These are phyloP conservation scores for Purshia tridentata DNA, from an alignment of 306 rosid genomes.

Conservation along the genomic window DNA sequence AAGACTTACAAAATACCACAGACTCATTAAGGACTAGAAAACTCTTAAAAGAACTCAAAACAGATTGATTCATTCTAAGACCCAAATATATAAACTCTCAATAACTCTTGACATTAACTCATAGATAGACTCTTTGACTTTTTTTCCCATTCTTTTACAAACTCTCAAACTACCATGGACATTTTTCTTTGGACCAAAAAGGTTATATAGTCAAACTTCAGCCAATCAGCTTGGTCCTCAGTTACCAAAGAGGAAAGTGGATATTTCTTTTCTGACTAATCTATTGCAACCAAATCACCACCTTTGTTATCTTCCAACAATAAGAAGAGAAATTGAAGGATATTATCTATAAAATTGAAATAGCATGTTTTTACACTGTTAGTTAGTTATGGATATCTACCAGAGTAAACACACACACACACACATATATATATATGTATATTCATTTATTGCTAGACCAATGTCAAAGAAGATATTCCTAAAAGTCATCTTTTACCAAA, in stretches of 20 bases:
- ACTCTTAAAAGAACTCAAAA: neutral
- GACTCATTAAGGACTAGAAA: neutral
- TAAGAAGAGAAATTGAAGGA: neutral
- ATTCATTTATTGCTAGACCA: neutral
- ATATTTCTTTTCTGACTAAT: too few relatives aligned
- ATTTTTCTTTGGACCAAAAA: neutral
- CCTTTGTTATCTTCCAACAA: neutral
- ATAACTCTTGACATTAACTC: neutral
- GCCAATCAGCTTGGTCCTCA: neutral
- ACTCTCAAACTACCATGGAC: neutral
- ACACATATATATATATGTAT: neutral
- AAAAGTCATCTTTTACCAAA: neutral
- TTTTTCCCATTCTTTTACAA: neutral
- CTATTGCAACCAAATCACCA: neutral
- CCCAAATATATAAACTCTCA: neutral
- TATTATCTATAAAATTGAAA: neutral
- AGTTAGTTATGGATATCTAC: neutral
- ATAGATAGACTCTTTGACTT: neutral
- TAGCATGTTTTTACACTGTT: neutral
- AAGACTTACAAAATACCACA: neutral
- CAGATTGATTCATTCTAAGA: neutral
- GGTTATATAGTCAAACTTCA: neutral
- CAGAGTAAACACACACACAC: neutral
- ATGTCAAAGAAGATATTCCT: neutral
- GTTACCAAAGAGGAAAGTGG: neutral